A percentile compares a stretch with the other conserved stretches of the same genome.
Evolutionary conservation across 192 early-diverging fungal species (phyloP).

Genomic region (Martensiomyces pterosporus): DNA sequence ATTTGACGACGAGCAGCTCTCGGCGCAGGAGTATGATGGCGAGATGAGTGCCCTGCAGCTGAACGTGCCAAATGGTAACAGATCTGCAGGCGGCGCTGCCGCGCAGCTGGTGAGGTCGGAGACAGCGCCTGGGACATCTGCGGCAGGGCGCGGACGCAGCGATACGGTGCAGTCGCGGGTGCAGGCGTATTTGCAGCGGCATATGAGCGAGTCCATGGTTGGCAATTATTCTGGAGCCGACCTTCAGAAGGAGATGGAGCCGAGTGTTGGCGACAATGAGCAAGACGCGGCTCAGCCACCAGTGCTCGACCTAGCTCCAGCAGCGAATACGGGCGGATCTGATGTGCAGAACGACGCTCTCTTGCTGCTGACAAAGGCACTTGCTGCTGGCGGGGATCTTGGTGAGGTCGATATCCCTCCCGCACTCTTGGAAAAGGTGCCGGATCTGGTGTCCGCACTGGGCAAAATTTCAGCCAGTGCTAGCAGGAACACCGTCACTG

Average conservation of each 20-base stretch:
- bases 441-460: constrained; percentile 18
- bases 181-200: constrained; percentile 14
- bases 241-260: too few relatives aligned
- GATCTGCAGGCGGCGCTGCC: neutral
- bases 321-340: too few relatives aligned
- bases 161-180: constrained; percentile 9
- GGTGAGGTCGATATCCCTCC: constrained; percentile 8
- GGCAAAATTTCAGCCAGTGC: neutral
- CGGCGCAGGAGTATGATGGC: constrained; percentile 3
- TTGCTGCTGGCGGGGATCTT: neutral
- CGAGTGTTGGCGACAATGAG: too few relatives aligned
- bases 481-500: too few relatives aligned
- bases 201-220: constrained; percentile 13
- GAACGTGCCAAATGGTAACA: too few relatives aligned
- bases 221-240: neutral
- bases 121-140: neutral
- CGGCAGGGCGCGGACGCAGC: constrained; percentile 4
- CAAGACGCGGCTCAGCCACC: too few relatives aligned
- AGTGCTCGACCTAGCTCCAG: too few relatives aligned
- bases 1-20: too few relatives aligned
- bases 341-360: neutral
- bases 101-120: neutral
- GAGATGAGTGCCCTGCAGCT: too few relatives aligned
- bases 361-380: neutral
- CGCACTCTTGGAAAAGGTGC: constrained; percentile 29